Evolutionary conservation across 805 yeast species (phyloP), one percentile per base, ranked within the genome.

Genomic region (Saccharomyces kudriavzevii): DNA sequence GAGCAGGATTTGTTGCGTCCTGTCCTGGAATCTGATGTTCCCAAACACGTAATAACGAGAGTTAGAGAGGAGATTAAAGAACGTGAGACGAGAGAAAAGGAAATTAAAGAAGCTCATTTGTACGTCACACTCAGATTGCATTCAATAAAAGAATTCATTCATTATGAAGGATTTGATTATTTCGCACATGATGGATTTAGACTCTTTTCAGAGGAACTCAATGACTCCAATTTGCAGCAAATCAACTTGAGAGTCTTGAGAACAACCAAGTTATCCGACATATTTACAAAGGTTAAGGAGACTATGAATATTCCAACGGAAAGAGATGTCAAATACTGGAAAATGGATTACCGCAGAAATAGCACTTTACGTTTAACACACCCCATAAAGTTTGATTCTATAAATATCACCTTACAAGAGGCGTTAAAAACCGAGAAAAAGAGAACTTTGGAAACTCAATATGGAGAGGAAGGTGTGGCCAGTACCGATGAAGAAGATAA

Each of bases 151-250:
- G 78, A 82, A 45, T 85, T 88, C 60, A 70, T 73, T 53, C 72
- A 79, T 52, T 84, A 80, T 63, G 76, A 81, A 62, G 96, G 95
- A 0, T 84, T 87, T 63, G 97, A 90, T 66, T 64, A 86, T 14
- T 35, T 56, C 17, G 84, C 89, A 3, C 87, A 87, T 74, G 77
- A 79, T 13, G 59, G 65, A 20, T 59, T 66, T 10, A 73, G 74
- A 47, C 73, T 74, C 47, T 83, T 73, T 58, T 79, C 79, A 48
- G 77, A 79, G 29, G 78, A 75, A 1, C 66, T 80, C n/a, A 76
- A 74, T 58, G 76, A 75, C 40, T 65, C 66, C 17, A 71, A 74
- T 0, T 73, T 72, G 4, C 74, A 72, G 54, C 84, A 94, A 0
- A 10, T 72, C 2, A 61, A 68, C 2, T 62, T 84, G 45, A 80